phyloP scores from a whole-genome alignment of 2,329 filamentous ascomycete species.

The Fusarium caatingaense region DNA sequence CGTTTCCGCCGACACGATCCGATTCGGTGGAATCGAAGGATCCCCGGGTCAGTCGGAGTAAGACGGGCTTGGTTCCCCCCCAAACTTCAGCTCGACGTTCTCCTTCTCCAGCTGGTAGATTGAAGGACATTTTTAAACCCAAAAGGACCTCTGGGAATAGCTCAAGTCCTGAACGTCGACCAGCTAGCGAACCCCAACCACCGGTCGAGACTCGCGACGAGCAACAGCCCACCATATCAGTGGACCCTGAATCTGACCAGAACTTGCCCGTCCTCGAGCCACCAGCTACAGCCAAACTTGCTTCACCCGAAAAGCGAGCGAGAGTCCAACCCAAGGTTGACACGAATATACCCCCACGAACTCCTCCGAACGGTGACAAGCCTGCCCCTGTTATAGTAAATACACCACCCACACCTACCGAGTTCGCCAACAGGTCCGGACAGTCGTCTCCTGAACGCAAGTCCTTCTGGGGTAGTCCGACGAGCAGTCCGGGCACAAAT shows the following conservation, averaged over 20 bases:
- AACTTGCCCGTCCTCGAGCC: constrained; percentile 45
- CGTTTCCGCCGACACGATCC: constrained; percentile 42
- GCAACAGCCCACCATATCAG: constrained; percentile 40
- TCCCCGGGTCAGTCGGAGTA: constrained; percentile 43
- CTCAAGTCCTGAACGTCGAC: constrained; percentile 40
- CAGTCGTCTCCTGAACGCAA: constrained; percentile 47
- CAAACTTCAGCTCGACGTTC: constrained; percentile 65
- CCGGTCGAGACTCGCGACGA: constrained; percentile 31
- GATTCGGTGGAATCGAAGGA: constrained; percentile 44
- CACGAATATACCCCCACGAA: constrained; percentile 55
- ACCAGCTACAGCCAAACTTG: constrained; percentile 47
- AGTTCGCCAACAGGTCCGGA: constrained; percentile 47
- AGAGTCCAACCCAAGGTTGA: constrained; percentile 48
- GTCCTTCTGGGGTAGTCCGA: constrained; percentile 45
- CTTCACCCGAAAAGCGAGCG: constrained; percentile 45
- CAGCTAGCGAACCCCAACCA: constrained; percentile 33
- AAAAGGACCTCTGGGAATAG: constrained; percentile 40
- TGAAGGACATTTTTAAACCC: constrained; percentile 72
- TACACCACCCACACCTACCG: constrained; percentile 73
- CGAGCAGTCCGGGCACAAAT: constrained; percentile 54
- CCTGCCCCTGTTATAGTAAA: constrained; percentile 69
- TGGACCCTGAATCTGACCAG: constrained; percentile 36
- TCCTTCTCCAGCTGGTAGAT: constrained; percentile 75
- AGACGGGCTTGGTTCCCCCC: constrained; percentile 43
- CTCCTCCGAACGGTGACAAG: constrained; percentile 60